phyloP scores from a whole-genome alignment of 805 yeast genomes.

The Monosporozyma servazzii region DNA sequence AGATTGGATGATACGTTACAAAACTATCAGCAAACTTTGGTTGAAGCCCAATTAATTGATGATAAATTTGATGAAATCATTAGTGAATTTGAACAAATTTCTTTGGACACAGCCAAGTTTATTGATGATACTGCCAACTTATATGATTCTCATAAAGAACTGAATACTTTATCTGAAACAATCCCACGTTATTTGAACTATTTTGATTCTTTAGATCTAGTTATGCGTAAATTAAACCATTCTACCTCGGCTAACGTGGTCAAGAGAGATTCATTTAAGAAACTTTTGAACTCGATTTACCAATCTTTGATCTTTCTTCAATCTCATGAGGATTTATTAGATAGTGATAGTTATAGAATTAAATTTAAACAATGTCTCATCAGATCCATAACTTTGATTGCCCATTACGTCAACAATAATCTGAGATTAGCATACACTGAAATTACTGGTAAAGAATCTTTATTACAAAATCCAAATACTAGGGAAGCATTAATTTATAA shows the following conservation, averaged over 20 bases:
- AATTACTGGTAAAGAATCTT: constrained; percentile 19
- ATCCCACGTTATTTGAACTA: constrained; percentile 51
- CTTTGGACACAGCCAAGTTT: constrained; percentile 30
- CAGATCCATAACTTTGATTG: constrained; percentile 64
- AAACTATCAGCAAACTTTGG: constrained; percentile 35
- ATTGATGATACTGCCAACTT: constrained; percentile 39
- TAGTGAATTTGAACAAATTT: constrained; percentile 27
- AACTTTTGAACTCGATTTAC: constrained; percentile 51
- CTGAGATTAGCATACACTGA: constrained; percentile 31
- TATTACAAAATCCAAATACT: constrained; percentile 27
- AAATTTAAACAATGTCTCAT: constrained; percentile 79
- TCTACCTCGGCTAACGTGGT: constrained; percentile 60
- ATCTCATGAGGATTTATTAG: constrained; percentile 52
- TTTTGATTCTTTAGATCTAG: constrained; percentile 63
- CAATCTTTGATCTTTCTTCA: constrained; percentile 53
- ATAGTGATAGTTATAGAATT: constrained; percentile 55
- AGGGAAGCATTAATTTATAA: constrained; percentile 58
- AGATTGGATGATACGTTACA: constrained; percentile 28
- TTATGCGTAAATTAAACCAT: constrained; percentile 58
- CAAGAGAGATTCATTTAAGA: constrained; percentile 44
- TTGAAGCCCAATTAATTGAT: constrained; percentile 30
- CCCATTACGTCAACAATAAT: constrained; percentile 47
- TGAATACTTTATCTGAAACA: constrained; percentile 44
- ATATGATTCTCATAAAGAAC: constrained; percentile 36
- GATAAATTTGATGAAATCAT: constrained; percentile 25